phyloP scores from a whole-genome alignment of 2,329 filamentous ascomycete species.

The Monosporascus sp. region DNA sequence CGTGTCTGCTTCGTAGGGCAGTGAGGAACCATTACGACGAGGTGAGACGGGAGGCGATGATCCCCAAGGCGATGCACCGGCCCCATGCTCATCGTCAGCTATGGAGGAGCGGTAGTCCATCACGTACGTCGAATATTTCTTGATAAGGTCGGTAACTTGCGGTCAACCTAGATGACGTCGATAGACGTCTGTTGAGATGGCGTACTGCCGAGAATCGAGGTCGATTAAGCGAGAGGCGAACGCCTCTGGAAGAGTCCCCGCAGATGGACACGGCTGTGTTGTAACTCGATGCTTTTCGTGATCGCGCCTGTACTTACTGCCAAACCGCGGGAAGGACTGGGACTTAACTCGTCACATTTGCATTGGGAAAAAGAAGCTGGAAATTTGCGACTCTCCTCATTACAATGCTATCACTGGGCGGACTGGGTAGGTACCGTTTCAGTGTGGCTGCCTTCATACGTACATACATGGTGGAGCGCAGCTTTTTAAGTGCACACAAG shows the following conservation, averaged over 20 bases:
- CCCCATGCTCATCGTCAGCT: slow-evolving; percentile 48
- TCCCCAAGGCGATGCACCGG: slow-evolving; percentile 51
- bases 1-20: slow-evolving; percentile 40
- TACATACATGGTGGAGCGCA: too few relatives aligned
- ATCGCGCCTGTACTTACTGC: too few relatives aligned
- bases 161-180: neutral
- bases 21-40: slow-evolving; percentile 36
- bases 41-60: slow-evolving; percentile 48
- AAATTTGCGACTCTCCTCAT: neutral
- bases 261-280: neutral
- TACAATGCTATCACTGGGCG: too few relatives aligned
- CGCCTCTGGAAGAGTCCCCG: neutral
- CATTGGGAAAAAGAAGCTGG: neutral
- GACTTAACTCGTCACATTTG: neutral
- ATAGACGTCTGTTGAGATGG: slow-evolving; percentile 1
- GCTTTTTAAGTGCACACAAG: too few relatives aligned
- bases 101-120: slow-evolving; percentile 58
- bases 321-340: too few relatives aligned
- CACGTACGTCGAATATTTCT: slow-evolving; percentile 9
- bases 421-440: too few relatives aligned
- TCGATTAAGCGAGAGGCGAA: neutral
- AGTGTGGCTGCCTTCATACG: too few relatives aligned
- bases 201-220: neutral
- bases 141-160: slow-evolving; percentile 1
- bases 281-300: neutral